These are phyloP conservation scores for Pichia sp. DNA, from an alignment of 1,139 yeast species.

Conservation along the genomic window DNA sequence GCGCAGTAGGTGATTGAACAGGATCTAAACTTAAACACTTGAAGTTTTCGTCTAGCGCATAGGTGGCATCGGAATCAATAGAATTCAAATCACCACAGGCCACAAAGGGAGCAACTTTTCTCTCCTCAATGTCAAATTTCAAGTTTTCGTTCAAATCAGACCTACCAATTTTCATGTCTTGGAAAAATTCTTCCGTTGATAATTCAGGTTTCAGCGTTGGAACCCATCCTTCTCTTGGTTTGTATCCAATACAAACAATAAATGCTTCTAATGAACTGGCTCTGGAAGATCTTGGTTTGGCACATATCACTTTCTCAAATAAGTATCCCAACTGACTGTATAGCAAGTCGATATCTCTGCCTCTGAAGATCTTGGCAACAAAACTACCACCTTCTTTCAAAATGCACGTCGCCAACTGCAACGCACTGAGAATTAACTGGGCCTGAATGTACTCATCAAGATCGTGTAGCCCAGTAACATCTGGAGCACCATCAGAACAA, in stretches of 20 bases:
- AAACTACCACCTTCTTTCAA: slow-evolving; percentile 85
- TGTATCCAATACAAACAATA: slow-evolving; percentile 83
- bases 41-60: slow-evolving; percentile 47
- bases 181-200: slow-evolving; percentile 77
- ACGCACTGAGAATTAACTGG: slow-evolving; percentile 81
- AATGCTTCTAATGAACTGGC: slow-evolving; percentile 93
- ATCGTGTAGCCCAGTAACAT: slow-evolving; percentile 95
- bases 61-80: slow-evolving; percentile 93
- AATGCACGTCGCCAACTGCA: slow-evolving; percentile 83
- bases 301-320: slow-evolving; percentile 83
- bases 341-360: slow-evolving; percentile 86
- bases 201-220: slow-evolving; percentile 45
- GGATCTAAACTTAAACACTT: slow-evolving; percentile 59
- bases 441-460: slow-evolving; percentile 95
- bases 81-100: slow-evolving; percentile 90
- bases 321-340: slow-evolving; percentile 82
- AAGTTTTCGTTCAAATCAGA: slow-evolving; percentile 35
- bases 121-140: slow-evolving; percentile 41
- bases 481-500: slow-evolving; percentile 97
- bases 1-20: slow-evolving; percentile 91
- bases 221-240: slow-evolving; percentile 74
- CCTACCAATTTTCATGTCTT: slow-evolving; percentile 46
- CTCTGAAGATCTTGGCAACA: slow-evolving; percentile 94
- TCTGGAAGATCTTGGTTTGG: slow-evolving; percentile 90
- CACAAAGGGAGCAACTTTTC: slow-evolving; percentile 75